These are phyloP conservation scores for Rhynchospora pubera DNA, from an alignment of 176 grass and related monocot species.

Conservation along the genomic window DNA sequence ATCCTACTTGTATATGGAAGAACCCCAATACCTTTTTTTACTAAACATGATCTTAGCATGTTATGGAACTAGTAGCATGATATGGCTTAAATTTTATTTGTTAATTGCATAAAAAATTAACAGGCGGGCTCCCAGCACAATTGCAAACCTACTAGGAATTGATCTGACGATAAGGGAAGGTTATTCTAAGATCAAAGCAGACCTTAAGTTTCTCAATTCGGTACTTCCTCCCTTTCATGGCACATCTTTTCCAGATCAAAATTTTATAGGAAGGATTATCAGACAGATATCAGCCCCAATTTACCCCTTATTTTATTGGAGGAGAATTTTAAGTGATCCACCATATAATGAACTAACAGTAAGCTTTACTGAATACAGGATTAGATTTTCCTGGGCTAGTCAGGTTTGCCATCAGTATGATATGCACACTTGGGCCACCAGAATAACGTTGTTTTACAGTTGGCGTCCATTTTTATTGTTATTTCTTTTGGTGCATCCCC, in stretches of 20 bases:
- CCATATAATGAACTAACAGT: not conserved
- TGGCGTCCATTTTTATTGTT: not conserved
- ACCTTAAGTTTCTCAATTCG: constrained; percentile 74
- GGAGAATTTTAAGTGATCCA: not conserved
- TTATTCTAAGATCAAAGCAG: constrained; percentile 77
- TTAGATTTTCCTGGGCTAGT: not conserved
- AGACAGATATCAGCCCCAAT: not conserved
- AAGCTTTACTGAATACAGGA: not conserved
- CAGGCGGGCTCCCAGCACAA: constrained; percentile 81
- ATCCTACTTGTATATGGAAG: not conserved
- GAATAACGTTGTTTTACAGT: not conserved
- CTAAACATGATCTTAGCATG: not conserved
- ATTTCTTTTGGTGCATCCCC: not conserved
- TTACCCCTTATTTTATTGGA: not conserved
- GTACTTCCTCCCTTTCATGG: constrained; percentile 30
- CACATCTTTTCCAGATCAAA: not conserved
- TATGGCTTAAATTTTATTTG: not conserved
- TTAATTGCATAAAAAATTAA: not conserved
- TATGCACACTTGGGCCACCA: not conserved
- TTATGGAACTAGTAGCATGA: not conserved
- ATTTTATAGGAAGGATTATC: not conserved
- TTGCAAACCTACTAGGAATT: constrained; percentile 73
- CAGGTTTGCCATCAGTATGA: not conserved
- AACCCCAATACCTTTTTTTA: not conserved
- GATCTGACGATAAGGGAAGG: constrained; percentile 89